Evolutionary conservation across 495 filamentous ascomycete species (phyloP), one percentile per base, ranked within the genome.

Genomic region (Cryomyces minteri): DNA sequence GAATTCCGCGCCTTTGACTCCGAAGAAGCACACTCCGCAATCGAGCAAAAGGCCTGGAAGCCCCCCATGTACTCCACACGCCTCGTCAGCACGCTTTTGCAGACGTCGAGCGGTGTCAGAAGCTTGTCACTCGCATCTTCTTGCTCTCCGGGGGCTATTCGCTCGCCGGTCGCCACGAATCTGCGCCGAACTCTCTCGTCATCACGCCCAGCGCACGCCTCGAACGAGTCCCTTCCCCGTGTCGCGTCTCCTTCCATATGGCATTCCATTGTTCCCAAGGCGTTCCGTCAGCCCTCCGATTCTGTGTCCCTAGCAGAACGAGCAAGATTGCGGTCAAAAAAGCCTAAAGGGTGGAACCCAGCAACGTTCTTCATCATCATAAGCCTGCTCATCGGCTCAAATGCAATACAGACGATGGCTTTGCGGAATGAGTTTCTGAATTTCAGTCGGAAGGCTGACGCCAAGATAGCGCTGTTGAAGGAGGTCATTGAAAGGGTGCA

Each of bases 281-380:
- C 46, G n/a, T 34, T 52, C 43, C 52, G 54, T 32, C 46, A 40
- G 4, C 7, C 37, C 28, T 8, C 10, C 30, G 25, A 25, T 32
- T 32, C 34, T 37, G 9, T 37, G 12, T 9, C 40, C 39, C 18
- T 5, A 25, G 18, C 18, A n/a, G 31, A 44, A 32, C 5, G 40
- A 12, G 41, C 32, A 29, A 11, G 28, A n/a, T 1, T 9, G 5
- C 1, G 3, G 31, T 5, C 8, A 32, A 6, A 32, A 29, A 65
- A 71, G 44, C 67, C 70, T 11, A 85, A 79, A 51, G 76, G 76
- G 51, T 93, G 84, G 85, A 96, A 95, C 52, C 92, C 90, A 1
- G 84, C 84, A 10, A 95, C 84, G 0, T 87, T 86, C 54, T 95
- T 80, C 66, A 90, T 99, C 53, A 65, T 84, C 56, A 87, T 95